Percentiles rank a stretch among this genome's conserved stretches.
phyloP scores from a whole-genome alignment of 2,329 filamentous ascomycete species.

The Sporothrix euskadiensis region DNA sequence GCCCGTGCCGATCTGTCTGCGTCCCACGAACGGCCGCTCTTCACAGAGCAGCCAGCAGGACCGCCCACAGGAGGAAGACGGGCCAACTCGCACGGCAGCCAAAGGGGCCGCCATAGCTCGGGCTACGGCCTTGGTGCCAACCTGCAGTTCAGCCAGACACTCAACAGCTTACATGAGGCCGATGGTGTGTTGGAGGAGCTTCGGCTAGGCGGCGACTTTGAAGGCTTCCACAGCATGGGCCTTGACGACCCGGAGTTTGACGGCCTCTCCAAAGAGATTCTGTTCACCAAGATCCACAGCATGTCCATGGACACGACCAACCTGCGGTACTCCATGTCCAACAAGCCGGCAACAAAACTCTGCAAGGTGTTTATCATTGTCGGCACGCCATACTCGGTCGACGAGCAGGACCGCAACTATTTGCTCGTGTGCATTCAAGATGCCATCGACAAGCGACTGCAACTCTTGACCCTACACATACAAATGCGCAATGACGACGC shows the following conservation, averaged over 20 bases:
- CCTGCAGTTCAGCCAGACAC: conserved; percentile 47
- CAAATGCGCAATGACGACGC: conserved; percentile 41
- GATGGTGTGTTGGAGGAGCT: conserved; percentile 70
- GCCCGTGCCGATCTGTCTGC: conserved; percentile 84
- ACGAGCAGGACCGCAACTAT: conserved; percentile 55
- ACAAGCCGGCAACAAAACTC: conserved; percentile 54
- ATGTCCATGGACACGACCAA: conserved; percentile 63
- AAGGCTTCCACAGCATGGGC: conserved; percentile 71
- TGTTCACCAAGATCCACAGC: conserved; percentile 69
- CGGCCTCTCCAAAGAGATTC: conserved; percentile 69
- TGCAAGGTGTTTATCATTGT: conserved; percentile 68
- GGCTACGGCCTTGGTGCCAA: conserved; percentile 38
- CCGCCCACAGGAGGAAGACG: conserved; percentile 51
- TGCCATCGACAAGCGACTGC: conserved; percentile 64
- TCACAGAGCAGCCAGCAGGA: conserved; percentile 62
- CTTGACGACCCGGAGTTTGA: conserved; percentile 72
- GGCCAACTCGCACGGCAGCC: conserved; percentile 72
- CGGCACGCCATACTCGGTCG: conserved; percentile 57
- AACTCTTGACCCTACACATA: conserved; percentile 64
- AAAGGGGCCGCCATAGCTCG: conserved; percentile 61
- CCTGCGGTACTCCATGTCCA: conserved; percentile 60
- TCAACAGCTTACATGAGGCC: conserved; percentile 66
- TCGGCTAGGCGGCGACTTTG: conserved; percentile 61
- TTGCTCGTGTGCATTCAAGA: conserved; percentile 71
- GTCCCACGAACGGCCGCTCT: conserved; percentile 78